Evolutionary conservation across 768 basidiomycete species (phyloP).

Genomic region (Xanthoconium purpureum): DNA sequence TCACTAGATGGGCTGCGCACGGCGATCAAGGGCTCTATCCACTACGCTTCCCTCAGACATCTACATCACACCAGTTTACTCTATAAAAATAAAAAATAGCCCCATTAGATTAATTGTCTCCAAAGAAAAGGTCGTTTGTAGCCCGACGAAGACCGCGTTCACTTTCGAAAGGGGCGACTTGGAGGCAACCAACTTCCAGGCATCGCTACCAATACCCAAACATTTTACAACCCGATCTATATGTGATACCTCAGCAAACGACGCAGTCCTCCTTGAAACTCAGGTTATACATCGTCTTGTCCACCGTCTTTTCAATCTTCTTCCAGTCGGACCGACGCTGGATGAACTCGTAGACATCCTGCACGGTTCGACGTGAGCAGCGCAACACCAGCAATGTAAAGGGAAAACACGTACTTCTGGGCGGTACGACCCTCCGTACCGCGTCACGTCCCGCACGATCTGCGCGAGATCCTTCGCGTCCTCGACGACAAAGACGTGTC

Average conservation of each 20-base stretch:
- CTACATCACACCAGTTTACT: too few relatives aligned
- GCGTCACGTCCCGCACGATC: slow-evolving; percentile 91
- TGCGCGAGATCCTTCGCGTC: slow-evolving; percentile 96
- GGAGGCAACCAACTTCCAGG: too few relatives aligned
- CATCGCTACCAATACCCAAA: too few relatives aligned
- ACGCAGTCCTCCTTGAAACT: slow-evolving; percentile 92
- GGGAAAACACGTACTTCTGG: slow-evolving; percentile 67
- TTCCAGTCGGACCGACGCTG: slow-evolving; percentile 96
- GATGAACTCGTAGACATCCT: slow-evolving; percentile 96
- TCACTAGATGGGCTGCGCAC: too few relatives aligned
- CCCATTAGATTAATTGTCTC: too few relatives aligned
- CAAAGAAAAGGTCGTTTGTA: too few relatives aligned
- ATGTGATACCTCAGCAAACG: slow-evolving; percentile 29
- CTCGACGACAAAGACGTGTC: slow-evolving; percentile 92
- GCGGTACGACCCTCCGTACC: slow-evolving; percentile 92
- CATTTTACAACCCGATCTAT: too few relatives aligned
- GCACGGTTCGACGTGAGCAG: background rate
- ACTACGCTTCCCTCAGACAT: too few relatives aligned
- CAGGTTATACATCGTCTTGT: slow-evolving; percentile 91
- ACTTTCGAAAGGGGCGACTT: too few relatives aligned
- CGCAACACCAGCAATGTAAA: background rate
- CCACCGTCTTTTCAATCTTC: slow-evolving; percentile 95
- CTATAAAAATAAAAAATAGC: too few relatives aligned
- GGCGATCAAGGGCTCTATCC: too few relatives aligned
- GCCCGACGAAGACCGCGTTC: too few relatives aligned